Evolutionary conservation across 805 yeast genomes (phyloP).

Genomic region (Metschnikowia continentalis): DNA sequence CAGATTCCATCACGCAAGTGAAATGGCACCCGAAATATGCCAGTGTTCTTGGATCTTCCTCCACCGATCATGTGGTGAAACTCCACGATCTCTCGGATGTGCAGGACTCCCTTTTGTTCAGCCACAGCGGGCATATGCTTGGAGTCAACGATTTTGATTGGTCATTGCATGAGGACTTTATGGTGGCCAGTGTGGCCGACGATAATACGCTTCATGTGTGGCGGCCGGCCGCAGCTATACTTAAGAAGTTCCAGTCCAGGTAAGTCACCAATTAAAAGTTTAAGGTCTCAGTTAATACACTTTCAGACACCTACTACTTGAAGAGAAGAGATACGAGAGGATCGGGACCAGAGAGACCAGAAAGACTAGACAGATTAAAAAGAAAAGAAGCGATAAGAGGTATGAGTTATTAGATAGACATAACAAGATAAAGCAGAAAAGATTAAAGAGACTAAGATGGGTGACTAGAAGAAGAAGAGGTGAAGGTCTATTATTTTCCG

Average conservation of each 20-base stretch:
- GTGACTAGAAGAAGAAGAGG: no score
- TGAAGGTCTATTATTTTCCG: no score
- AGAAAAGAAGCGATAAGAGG: no score
- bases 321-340: not conserved
- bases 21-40: conserved; percentile 66
- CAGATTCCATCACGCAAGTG: conserved; percentile 55
- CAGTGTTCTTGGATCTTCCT: conserved; percentile 58
- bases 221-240: conserved; percentile 49
- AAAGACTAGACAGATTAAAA: no score
- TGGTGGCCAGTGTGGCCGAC: conserved; percentile 73
- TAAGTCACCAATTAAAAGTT: no score
- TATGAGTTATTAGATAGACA: no score
- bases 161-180: conserved; percentile 69
- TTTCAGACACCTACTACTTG: not conserved
- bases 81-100: conserved; percentile 49
- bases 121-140: conserved; percentile 84
- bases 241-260: not conserved
- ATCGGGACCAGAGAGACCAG: not conserved
- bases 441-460: no score
- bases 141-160: conserved; percentile 82
- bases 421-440: no score
- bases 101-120: conserved; percentile 43
- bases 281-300: no score
- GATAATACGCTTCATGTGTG: conserved; percentile 87
- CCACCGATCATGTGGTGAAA: conserved; percentile 60